Evolutionary conservation across 2,329 filamentous ascomycete species (phyloP), one percentile per base, ranked within the genome.

Genomic region (Beauveria medogensis): DNA sequence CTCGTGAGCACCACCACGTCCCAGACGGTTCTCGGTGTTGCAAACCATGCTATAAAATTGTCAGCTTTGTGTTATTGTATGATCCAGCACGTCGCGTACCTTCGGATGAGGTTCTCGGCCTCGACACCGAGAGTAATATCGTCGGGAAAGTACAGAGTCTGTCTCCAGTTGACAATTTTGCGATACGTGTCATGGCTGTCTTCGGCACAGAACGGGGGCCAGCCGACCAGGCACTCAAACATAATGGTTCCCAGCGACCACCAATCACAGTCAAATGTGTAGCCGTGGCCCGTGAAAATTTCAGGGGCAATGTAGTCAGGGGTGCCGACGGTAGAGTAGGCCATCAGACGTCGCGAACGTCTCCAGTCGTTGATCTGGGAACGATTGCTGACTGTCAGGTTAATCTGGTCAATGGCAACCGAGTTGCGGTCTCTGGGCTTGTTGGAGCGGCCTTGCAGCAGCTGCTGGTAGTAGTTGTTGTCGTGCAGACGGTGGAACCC

Each of bases 171-270:
- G 69, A 99, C 92, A 74, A 99, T 99, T 83, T 99, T 99, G 67
- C 93, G 89, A 77, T 99, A 99, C 1, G 94, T 97, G 74, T 97
- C 94, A 71, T 96, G 93, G 63, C 92, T 90, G 72, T 97, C 93
- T 74, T 99, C 94, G 22, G 94, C 93, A 74, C 94, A 99, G 83
- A 99, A 99, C 34, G 94, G 94, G 60, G 94, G 94, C 94, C 94
- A 99, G 69, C 94, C 94, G 64, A 99, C 92, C 67, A 99, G 82
- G 75, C 94, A 99, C 76, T 99, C 94, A 70, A 97, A 99, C 94
- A 99, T 97, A 77, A 99, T 99, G 50, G 94, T 97, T 58, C 94
- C 94, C 55, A 99, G 83, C 24, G 91, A 96, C 94, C 94, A 99
- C 94, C 94, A 99, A 80, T 99, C 94, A 73, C 94, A 99, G 72